Conservation (phyloP, 169 alveolate genomes). For the Pseudocohnilembus persalinus region DNA sequence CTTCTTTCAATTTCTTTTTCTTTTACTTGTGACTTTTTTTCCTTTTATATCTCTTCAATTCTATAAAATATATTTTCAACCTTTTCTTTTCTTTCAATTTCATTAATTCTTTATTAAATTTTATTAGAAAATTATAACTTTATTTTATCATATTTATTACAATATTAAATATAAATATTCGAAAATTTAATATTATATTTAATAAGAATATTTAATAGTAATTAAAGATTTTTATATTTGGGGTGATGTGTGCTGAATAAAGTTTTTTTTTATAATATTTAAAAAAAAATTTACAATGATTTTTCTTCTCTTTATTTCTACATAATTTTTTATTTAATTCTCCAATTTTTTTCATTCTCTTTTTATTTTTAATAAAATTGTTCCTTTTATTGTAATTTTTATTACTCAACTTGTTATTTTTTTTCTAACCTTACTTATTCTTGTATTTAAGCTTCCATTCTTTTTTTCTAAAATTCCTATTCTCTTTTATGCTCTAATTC, state of each 20-base stretch:
- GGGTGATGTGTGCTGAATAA: too few relatives aligned
- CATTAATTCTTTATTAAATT: not conserved
- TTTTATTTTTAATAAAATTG: not conserved
- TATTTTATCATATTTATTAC: not conserved
- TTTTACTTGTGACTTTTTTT: not conserved
- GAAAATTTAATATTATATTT: too few relatives aligned
- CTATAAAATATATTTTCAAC: not conserved
- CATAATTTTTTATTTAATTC: not conserved
- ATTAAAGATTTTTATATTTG: too few relatives aligned
- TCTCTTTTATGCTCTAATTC: not conserved
- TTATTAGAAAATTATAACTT: too few relatives aligned
- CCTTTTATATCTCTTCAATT: not conserved
- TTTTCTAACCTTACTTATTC: not conserved
- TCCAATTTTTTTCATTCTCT: not conserved
- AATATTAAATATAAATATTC: too few relatives aligned
- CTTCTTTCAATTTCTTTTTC: not conserved
- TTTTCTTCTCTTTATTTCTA: not conserved
- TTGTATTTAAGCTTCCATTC: not conserved
- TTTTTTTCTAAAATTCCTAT: not conserved
- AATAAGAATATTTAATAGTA: too few relatives aligned
- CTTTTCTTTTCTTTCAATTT: not conserved
- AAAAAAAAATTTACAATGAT: too few relatives aligned
- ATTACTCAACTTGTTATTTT: not conserved
- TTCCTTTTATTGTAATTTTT: not conserved
- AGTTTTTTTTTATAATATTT: too few relatives aligned